A percentile compares a stretch with the other conserved stretches of the same genome.
These are phyloP conservation scores for Auriculariales sp. DNA, from an alignment of 768 basidiomycete genomes.

Conservation along the genomic window DNA sequence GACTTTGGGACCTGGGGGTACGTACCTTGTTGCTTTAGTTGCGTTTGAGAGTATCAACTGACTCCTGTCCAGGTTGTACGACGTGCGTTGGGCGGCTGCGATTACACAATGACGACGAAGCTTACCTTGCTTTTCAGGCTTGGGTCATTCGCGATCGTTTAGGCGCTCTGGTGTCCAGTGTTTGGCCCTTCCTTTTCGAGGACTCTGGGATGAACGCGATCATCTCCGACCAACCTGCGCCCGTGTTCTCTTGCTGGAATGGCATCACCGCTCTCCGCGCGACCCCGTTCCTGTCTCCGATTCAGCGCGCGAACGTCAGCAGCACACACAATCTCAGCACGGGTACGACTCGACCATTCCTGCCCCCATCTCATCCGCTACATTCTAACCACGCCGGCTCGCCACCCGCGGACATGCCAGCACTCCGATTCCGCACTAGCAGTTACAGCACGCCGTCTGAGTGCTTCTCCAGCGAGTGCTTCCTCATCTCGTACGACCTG, in stretches of 20 bases:
- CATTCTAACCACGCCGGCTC: background rate
- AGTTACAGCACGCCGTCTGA: constrained; percentile 1
- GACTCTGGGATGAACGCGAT: constrained; percentile 20
- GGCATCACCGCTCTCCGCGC: constrained; percentile 26
- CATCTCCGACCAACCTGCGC: constrained; percentile 23
- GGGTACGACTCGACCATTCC: background rate
- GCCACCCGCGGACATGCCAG: background rate
- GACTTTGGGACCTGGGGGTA: constrained; percentile 22
- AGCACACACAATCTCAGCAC: constrained; percentile 4
- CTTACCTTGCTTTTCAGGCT: constrained; percentile 4
- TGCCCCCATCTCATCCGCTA: background rate
- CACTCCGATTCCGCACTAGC: background rate
- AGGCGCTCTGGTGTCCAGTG: constrained; percentile 16
- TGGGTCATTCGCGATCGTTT: constrained; percentile 24
- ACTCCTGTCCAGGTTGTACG: constrained; percentile 18
- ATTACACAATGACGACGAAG: background rate
- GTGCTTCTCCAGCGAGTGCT: background rate
- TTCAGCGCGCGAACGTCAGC: constrained; percentile 20
- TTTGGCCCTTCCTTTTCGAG: constrained; percentile 30
- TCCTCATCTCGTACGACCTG: background rate
- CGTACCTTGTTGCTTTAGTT: too few relatives aligned
- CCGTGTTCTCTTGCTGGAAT: constrained; percentile 33
- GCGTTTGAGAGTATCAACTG: too few relatives aligned
- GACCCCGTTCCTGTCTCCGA: constrained; percentile 25
- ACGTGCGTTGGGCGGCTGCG: constrained; percentile 9